Base-by-base conservation (phyloP, 2,329 filamentous ascomycete species). In the Aspergillus cejpii region DNA sequence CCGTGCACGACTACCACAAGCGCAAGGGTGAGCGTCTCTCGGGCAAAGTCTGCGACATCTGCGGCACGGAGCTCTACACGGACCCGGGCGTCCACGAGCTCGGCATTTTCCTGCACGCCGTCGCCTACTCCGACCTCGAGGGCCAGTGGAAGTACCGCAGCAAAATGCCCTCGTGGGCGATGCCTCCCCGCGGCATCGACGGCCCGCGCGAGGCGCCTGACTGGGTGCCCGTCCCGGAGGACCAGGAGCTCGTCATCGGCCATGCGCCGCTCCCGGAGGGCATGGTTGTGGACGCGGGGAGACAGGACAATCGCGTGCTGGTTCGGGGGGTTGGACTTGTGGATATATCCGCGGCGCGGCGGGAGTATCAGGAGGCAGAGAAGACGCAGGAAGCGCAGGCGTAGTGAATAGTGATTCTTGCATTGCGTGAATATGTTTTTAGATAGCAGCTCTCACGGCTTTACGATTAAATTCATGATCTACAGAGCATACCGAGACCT, bases 1-100 rank as follows among this genome's bases (percentile, higher is more conserved):
- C 96, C 80, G 84, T 96, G 28, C 85, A 90, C 55, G 77, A 84
- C 44, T 97, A 97, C 65, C 81, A 95, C 62, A 88, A 90, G 68
- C 81, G 83, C 58, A 90, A 91, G 58, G 91, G 90, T 1, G 92
- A 98, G 73, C 90, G 87, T 64, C 85, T 97, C 77, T 94, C 90
- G 1, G 92, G 92, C 10, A 74, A 89, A 59, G 70, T 80, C 12
- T 98, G 92, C 64, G 76, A 83, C 5, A 67, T 89, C 26, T 98
- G 92, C 65, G 78, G 84, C 47, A 95, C 92, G 15, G 85, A 87
- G 17, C 73, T 98, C 34, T 98, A 97, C 67, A 94, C 87, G 12
- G 92, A 98, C 61, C 92, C 92, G 0, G 90, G 90, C 1, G 70
- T 76, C 33, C 90, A 97, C 59, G 92, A 98, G 71, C 75, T 98